phyloP scores from a whole-genome alignment of 1,139 yeast genomes.

The Wickerhamomyces sp. region DNA sequence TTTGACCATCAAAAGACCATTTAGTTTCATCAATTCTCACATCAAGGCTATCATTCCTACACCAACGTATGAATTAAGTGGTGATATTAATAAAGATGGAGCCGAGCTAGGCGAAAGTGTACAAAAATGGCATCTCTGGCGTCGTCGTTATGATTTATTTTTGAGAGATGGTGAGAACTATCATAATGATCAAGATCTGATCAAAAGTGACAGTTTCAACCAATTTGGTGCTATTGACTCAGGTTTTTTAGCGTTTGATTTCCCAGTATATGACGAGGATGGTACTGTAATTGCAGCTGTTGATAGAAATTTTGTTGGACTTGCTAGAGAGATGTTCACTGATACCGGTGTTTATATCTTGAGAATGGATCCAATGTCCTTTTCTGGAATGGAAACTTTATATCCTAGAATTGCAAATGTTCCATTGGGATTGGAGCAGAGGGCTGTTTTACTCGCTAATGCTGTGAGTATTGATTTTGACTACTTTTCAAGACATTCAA shows the following conservation, averaged over 20 bases:
- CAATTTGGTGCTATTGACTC: conserved; percentile 88
- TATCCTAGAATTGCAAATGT: conserved; percentile 9
- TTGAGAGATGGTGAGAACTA: background rate
- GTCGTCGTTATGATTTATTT: conserved; percentile 77
- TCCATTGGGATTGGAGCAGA: conserved; percentile 63
- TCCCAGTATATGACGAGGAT: conserved; percentile 62
- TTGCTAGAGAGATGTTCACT: conserved; percentile 87
- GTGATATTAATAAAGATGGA: conserved; percentile 33
- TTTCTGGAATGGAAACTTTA: conserved; percentile 1
- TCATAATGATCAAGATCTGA: conserved; percentile 20
- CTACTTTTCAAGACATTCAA: conserved; percentile 77
- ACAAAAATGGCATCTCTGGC: conserved; percentile 91
- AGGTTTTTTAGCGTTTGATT: conserved; percentile 80
- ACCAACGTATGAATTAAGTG: conserved; percentile 37
- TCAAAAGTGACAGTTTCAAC: conserved; percentile 34
- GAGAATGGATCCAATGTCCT: conserved; percentile 54
- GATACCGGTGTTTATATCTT: conserved; percentile 91
- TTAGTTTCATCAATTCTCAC: conserved; percentile 84
- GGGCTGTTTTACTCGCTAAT: conserved; percentile 80
- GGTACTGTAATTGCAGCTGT: conserved; percentile 68
- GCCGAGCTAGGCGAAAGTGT: conserved; percentile 69
- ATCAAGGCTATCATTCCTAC: conserved; percentile 66
- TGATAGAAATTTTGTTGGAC: conserved; percentile 92
- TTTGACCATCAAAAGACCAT: conserved; percentile 73
- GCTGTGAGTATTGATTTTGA: conserved; percentile 94